Evolutionary conservation across 345 rosid genomes (phyloP).

Genomic region (Eucalyptus erythrocorys): DNA sequence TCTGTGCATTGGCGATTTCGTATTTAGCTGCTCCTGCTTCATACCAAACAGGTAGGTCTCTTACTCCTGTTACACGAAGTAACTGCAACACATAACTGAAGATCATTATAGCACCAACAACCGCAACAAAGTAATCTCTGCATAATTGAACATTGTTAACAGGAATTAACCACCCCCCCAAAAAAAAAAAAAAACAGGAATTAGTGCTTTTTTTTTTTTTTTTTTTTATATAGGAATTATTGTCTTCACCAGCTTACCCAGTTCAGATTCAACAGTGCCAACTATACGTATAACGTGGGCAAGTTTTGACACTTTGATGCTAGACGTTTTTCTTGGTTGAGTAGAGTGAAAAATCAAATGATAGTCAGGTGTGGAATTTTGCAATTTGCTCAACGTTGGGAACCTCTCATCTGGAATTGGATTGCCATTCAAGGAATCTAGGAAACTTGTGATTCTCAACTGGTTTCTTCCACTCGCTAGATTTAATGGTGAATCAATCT

Average conservation of each 20-base stretch:
- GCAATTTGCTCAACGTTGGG: neutral
- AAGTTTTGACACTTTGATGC: neutral
- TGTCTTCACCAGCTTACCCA: neutral
- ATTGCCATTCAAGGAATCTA: neutral
- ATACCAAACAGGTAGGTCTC: constrained; percentile 78
- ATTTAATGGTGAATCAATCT: neutral
- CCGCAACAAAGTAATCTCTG: neutral
- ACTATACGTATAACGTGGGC: neutral
- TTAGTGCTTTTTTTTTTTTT: neutral
- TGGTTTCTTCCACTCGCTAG: neutral
- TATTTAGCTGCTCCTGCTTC: constrained; percentile 87
- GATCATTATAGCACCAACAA: neutral
- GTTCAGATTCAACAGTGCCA: neutral
- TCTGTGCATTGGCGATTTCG: constrained; percentile 57
- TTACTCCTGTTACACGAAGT: constrained; percentile 63
- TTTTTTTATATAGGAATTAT: neutral
- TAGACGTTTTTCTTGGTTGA: neutral
- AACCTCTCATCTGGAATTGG: neutral
- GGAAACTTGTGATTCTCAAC: neutral
- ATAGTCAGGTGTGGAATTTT: neutral
- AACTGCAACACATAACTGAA: constrained; percentile 24
- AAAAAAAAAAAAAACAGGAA: neutral
- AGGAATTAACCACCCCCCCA: neutral
- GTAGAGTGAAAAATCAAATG: neutral
- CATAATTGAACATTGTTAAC: neutral